Evolutionary conservation across 2,329 filamentous ascomycete genomes (phyloP).

Genomic region (Biscogniauxia sp.): DNA sequence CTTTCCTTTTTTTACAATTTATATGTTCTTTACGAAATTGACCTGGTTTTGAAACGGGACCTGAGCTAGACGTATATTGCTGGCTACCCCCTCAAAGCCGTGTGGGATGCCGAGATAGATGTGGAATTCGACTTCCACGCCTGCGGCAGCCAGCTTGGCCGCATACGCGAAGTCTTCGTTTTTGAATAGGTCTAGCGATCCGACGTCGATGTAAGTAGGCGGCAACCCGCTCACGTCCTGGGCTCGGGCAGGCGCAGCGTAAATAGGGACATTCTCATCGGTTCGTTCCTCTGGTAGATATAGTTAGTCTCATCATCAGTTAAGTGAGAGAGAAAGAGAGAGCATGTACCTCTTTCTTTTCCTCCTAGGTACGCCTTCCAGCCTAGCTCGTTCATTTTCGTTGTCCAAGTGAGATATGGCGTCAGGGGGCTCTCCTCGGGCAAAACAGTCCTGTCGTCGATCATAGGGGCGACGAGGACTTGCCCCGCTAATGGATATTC

Average conservation of each 20-base stretch:
- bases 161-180: slow-evolving; percentile 26
- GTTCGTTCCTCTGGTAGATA: slow-evolving; percentile 12
- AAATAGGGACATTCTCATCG: slow-evolving; percentile 16
- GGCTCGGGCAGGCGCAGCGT: slow-evolving; percentile 19
- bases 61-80: no score
- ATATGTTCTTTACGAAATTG: not conserved
- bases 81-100: slow-evolving; percentile 10
- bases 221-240: slow-evolving; percentile 26
- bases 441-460: slow-evolving; percentile 30
- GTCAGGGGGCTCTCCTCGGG: slow-evolving; percentile 17
- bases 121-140: slow-evolving; percentile 28
- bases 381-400: slow-evolving; percentile 10
- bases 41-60: not conserved
- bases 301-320: not conserved
- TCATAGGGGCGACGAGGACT: slow-evolving; percentile 33
- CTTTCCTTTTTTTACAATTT: no score
- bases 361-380: slow-evolving; percentile 20
- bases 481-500: slow-evolving; percentile 28
- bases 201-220: slow-evolving; percentile 28
- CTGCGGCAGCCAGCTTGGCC: slow-evolving; percentile 18
- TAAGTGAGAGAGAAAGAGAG: no score
- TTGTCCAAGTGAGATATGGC: slow-evolving; percentile 15
- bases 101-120: slow-evolving; percentile 26
- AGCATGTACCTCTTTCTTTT: slow-evolving; percentile 5
- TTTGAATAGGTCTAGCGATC: slow-evolving; percentile 26